phyloP scores from a whole-genome alignment of 257 asterid genomes.

The Nicotiana otophora region DNA sequence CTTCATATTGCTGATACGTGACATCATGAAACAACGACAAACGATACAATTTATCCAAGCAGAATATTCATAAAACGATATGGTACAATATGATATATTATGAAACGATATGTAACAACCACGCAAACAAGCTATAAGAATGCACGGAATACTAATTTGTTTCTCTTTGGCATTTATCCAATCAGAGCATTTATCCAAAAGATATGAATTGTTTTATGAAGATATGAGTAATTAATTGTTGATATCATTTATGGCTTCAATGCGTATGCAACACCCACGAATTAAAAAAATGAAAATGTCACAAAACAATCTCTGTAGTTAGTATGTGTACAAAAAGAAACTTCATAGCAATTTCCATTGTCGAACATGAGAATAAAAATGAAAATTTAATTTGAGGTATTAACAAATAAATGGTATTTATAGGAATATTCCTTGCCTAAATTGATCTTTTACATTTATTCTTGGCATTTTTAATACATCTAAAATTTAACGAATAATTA shows the following conservation, averaged over 20 bases:
- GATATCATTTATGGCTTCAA: background rate
- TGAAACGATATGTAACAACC: too few species aligned
- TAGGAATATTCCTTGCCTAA: background rate
- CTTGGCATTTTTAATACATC: background rate
- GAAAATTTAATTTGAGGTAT: background rate
- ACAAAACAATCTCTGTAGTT: background rate
- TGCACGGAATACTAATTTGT: background rate
- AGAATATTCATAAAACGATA: too few species aligned
- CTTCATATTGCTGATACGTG: too few species aligned
- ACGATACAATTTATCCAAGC: too few species aligned
- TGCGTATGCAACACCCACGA: background rate
- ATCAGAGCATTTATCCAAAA: background rate
- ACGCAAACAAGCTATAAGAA: too few species aligned
- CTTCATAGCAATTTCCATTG: conserved; percentile 1
- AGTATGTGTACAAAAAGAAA: background rate
- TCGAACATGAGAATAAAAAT: background rate
- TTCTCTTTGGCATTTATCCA: background rate
- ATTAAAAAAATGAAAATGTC: background rate
- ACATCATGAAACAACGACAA: too few species aligned
- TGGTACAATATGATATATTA: too few species aligned
- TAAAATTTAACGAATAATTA: background rate
- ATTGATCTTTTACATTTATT: too few species aligned
- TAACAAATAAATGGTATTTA: background rate
- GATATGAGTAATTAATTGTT: too few species aligned
- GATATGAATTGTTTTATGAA: too few species aligned